phyloP scores from a whole-genome alignment of 1,139 yeast species.

The Hyphopichia wangnamkhiaoensis region DNA sequence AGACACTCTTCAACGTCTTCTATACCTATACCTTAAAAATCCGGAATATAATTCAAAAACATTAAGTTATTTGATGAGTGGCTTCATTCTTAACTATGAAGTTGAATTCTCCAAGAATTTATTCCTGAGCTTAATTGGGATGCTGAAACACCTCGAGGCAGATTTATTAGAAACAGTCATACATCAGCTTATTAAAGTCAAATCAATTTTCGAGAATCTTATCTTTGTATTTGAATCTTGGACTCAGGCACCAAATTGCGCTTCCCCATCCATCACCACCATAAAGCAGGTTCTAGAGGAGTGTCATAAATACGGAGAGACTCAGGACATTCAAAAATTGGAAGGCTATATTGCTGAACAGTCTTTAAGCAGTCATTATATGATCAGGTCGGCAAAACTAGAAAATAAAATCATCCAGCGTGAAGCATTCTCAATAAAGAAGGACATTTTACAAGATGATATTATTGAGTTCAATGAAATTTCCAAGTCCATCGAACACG shows the following conservation, averaged over 20 bases:
- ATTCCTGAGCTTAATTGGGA: constrained; percentile 21
- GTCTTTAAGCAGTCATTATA: constrained; percentile 22
- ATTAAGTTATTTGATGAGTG: constrained; percentile 30
- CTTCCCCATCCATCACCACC: constrained; percentile 27
- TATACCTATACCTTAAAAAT: constrained; percentile 19
- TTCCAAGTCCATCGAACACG: constrained; percentile 9
- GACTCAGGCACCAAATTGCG: constrained; percentile 24
- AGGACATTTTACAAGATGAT: constrained; percentile 26
- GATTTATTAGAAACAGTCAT: constrained; percentile 30
- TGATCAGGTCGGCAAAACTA: constrained; percentile 23
- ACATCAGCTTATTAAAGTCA: constrained; percentile 25
- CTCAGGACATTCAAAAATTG: constrained; percentile 24
- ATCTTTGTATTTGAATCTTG: constrained; percentile 28
- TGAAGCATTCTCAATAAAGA: constrained; percentile 26
- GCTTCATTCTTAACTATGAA: constrained; percentile 35
- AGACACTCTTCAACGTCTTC: constrained; percentile 20
- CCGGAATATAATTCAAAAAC: constrained; percentile 22
- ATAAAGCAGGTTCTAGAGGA: constrained; percentile 30
- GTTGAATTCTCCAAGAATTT: constrained; percentile 28
- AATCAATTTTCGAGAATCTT: constrained; percentile 34
- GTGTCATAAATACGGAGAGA: constrained; percentile 30
- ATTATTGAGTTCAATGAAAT: constrained; percentile 21
- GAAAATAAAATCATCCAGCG: constrained; percentile 29
- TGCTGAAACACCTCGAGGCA: constrained; percentile 21
- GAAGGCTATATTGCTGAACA: constrained; percentile 18